A percentile compares a stretch with the other conserved stretches of the same genome.
Conservation (phyloP, 192 early-diverging fungal genomes). For the Spizellomyces sp. region DNA sequence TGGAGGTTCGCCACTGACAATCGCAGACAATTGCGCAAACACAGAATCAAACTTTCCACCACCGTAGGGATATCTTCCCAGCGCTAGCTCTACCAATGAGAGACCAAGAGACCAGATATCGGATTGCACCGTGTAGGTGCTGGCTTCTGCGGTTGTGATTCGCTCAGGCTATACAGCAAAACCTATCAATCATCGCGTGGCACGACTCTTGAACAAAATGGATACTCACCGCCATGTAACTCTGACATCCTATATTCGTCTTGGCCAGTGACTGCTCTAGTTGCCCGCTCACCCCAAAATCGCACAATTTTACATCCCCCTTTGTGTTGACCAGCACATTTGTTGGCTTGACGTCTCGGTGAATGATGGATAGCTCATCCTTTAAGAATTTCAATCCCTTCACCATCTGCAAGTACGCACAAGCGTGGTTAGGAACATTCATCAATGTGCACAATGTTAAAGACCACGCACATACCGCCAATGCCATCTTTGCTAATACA, state of each 20-base stretch:
- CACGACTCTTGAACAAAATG: neutral
- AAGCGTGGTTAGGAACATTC: no score
- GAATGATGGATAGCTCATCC: slow-evolving; percentile 84
- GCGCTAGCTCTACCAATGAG: slow-evolving; percentile 82
- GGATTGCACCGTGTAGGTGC: slow-evolving; percentile 81
- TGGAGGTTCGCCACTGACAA: slow-evolving; percentile 79
- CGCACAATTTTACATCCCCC: slow-evolving; percentile 93
- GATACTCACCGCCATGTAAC: slow-evolving; percentile 84
- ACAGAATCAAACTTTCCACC: slow-evolving; percentile 67
- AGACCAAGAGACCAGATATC: slow-evolving; percentile 95
- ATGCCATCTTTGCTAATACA: slow-evolving; percentile 74
- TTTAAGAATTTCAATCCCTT: slow-evolving; percentile 85
- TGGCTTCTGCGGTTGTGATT: slow-evolving; percentile 59
- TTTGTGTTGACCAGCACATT: slow-evolving; percentile 85
- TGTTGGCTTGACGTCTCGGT: slow-evolving; percentile 96
- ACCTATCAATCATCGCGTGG: neutral
- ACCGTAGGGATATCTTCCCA: slow-evolving; percentile 82
- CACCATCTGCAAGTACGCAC: slow-evolving; percentile 60
- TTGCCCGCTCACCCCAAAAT: slow-evolving; percentile 95
- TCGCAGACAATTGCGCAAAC: slow-evolving; percentile 87
- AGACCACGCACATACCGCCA: slow-evolving; percentile 51
- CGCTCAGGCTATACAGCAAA: slow-evolving; percentile 74
- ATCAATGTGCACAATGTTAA: neutral
- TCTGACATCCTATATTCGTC: slow-evolving; percentile 92
- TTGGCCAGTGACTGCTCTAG: slow-evolving; percentile 82